Conservation (phyloP, 345 rosid genomes). For the Pugionium dolabratum region DNA sequence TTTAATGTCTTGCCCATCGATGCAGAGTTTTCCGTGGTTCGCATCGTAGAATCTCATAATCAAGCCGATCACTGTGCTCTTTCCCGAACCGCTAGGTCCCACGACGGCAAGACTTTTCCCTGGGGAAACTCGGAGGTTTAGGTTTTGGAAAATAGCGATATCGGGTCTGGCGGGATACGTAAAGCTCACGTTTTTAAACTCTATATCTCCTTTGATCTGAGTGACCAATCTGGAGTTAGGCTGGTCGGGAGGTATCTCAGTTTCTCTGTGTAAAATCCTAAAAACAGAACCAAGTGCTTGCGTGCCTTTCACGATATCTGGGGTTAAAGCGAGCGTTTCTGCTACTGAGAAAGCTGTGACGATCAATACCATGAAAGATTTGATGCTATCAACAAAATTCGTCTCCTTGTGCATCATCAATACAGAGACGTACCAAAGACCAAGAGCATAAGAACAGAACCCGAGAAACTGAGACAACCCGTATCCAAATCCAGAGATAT, state of each 20-base stretch:
- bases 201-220: slow-evolving; percentile 58
- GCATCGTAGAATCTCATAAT: slow-evolving; percentile 80
- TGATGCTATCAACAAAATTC: slow-evolving; percentile 58
- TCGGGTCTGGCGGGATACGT: slow-evolving; percentile 72
- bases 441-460: slow-evolving; percentile 71
- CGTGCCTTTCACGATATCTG: slow-evolving; percentile 87
- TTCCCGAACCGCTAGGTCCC: slow-evolving; percentile 82
- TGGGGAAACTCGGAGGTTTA: slow-evolving; percentile 49
- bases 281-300: slow-evolving; percentile 80
- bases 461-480: slow-evolving; percentile 68
- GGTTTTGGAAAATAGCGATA: slow-evolving; percentile 50
- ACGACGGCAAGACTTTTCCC: slow-evolving; percentile 79
- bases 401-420: slow-evolving; percentile 54
- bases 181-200: slow-evolving; percentile 61
- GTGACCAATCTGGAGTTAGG: slow-evolving; percentile 44
- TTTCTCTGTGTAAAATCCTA: slow-evolving; percentile 56
- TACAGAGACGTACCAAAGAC: slow-evolving; percentile 82
- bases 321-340: slow-evolving; percentile 82
- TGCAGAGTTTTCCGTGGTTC: slow-evolving; percentile 47
- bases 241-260: slow-evolving; percentile 51
- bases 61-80: slow-evolving; percentile 70
- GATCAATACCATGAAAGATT: slow-evolving; percentile 69
- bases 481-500: slow-evolving; percentile 75
- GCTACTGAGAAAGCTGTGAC: slow-evolving; percentile 64
- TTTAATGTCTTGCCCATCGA: slow-evolving; percentile 64